Evolutionary conservation across 129 eudicot species (phyloP).

Genomic region (Flaveria trinervia): DNA sequence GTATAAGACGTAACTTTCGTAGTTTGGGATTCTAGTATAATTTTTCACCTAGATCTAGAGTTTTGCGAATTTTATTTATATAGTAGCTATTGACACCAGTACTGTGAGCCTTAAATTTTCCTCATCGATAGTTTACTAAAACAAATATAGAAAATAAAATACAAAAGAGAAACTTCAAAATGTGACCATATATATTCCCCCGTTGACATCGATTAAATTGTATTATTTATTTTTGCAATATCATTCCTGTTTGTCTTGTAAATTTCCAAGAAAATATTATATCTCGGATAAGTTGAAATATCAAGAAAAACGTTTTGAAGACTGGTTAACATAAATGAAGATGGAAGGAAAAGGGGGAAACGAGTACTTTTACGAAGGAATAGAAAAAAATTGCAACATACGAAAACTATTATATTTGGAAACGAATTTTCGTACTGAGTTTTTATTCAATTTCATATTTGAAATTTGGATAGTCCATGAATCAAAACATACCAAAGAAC

Average conservation of each 20-base stretch:
- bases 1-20: no score
- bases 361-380: neutral
- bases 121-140: neutral
- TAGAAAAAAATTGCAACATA: neutral
- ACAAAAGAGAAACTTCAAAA: neutral
- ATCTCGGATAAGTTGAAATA: neutral
- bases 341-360: neutral
- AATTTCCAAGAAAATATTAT: conserved; percentile 10
- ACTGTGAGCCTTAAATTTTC: neutral
- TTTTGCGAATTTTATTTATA: neutral
- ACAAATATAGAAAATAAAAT: neutral
- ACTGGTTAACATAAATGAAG: no score
- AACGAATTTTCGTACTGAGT: neutral
- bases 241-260: neutral
- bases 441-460: no score
- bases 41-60: no score
- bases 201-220: neutral
- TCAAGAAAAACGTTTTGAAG: conserved; percentile 7
- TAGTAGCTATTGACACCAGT: neutral
- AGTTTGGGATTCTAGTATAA: no score
- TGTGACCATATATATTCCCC: neutral
- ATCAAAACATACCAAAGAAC: no score
- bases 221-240: neutral
- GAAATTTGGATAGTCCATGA: no score
- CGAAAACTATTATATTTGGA: neutral